Conservation (phyloP, 371 early-diverging fungal species). For the Circinella umbellata region DNA sequence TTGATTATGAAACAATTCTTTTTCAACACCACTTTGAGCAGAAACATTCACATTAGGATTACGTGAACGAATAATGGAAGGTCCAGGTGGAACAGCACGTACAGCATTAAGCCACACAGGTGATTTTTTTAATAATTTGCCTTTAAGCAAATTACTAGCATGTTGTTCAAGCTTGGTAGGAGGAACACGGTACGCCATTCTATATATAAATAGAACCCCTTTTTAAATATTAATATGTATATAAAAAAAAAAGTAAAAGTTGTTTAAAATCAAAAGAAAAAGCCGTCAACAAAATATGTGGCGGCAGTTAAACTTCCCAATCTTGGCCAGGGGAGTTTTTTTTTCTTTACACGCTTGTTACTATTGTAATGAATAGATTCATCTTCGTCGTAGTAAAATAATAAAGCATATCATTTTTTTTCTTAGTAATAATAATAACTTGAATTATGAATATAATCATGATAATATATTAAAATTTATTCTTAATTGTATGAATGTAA, state of each 20-base stretch:
- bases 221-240: too few species aligned
- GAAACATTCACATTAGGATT: conserved; percentile 47
- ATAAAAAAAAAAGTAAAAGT: too few species aligned
- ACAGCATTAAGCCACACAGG: conserved; percentile 73
- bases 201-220: background rate
- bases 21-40: conserved; percentile 41
- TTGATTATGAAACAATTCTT: conserved; percentile 28
- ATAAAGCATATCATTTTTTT: too few species aligned
- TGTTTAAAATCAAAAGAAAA: background rate
- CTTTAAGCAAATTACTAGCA: conserved; percentile 57
- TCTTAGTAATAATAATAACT: too few species aligned
- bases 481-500: too few species aligned
- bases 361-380: too few species aligned
- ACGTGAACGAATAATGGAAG: conserved; percentile 63
- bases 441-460: too few species aligned
- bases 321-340: too few species aligned
- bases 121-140: conserved; percentile 54
- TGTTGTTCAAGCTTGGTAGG: conserved; percentile 47
- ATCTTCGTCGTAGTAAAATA: too few species aligned
- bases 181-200: conserved; percentile 48
- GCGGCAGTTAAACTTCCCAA: background rate
- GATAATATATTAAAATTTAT: too few species aligned
- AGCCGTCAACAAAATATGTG: conserved; percentile 3
- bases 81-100: conserved; percentile 63
- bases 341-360: too few species aligned